Evolutionary conservation across 2,329 filamentous ascomycete species (phyloP).

Genomic region (Furcasterigmium sp.): DNA sequence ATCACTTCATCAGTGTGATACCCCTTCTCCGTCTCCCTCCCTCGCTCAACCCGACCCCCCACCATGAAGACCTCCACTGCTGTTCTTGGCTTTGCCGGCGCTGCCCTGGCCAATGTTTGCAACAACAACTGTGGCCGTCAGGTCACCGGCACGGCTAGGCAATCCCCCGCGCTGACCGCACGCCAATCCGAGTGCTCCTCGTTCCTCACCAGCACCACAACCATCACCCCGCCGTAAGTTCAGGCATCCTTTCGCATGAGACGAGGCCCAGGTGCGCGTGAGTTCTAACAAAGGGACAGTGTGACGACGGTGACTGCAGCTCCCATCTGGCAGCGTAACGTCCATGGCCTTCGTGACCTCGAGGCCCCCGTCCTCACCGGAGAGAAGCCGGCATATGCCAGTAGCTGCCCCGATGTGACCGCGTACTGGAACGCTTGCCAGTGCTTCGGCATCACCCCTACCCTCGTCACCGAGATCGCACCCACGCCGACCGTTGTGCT

Average conservation of each 20-base stretch:
- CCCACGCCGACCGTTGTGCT: constrained; percentile 2
- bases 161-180: neutral
- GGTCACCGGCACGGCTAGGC: constrained; percentile 4
- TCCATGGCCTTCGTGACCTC: constrained; percentile 1
- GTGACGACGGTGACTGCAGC: constrained; percentile 1
- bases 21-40: no score
- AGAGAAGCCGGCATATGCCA: constrained; percentile 12
- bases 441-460: constrained; percentile 13
- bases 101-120: constrained; percentile 3
- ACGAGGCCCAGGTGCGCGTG: neutral
- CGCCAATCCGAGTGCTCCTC: constrained; percentile 7
- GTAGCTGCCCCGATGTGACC: constrained; percentile 7
- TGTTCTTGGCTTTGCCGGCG: neutral
- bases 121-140: constrained; percentile 10
- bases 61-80: constrained; percentile 2
- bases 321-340: constrained; percentile 1
- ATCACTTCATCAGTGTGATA: no score
- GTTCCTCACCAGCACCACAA: constrained; percentile 6
- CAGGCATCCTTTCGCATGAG: neutral
- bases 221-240: constrained; percentile 5
- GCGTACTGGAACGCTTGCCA: constrained; percentile 14
- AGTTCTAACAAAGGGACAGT: neutral
- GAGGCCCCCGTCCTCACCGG: neutral
- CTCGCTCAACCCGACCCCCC: no score
- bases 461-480: constrained; percentile 7